A percentile compares a stretch with the other conserved stretches of the same genome.
phyloP scores from a whole-genome alignment of 768 basidiomycete genomes.

The Terana coerulea region DNA sequence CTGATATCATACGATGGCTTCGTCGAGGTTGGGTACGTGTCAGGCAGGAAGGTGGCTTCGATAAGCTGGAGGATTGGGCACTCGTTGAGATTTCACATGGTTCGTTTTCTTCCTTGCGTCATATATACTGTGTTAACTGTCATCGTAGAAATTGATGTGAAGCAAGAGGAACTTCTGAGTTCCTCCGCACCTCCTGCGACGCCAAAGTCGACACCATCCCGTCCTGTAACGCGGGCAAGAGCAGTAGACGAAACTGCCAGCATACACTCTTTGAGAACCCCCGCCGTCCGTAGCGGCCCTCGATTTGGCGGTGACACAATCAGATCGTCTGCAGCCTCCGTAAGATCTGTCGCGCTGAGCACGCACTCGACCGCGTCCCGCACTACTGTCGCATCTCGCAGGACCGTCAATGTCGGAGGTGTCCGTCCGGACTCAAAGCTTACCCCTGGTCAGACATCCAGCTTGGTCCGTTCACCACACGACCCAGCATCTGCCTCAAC shows the following conservation, averaged over 20 bases:
- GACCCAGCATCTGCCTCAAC: slow-evolving; percentile 10
- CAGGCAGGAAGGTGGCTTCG: slow-evolving; percentile 76
- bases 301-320: slow-evolving; percentile 20
- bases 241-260: slow-evolving; percentile 38
- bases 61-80: slow-evolving; percentile 79
- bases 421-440: slow-evolving; percentile 66
- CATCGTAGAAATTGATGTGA: slow-evolving; percentile 68
- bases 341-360: slow-evolving; percentile 45
- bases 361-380: slow-evolving; percentile 32
- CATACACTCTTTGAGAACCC: slow-evolving; percentile 45
- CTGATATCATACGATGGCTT: slow-evolving; percentile 70
- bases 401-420: slow-evolving; percentile 19
- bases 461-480: slow-evolving; percentile 10
- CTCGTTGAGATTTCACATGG: slow-evolving; percentile 84
- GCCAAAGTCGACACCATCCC: slow-evolving; percentile 16
- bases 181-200: slow-evolving; percentile 24
- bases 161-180: slow-evolving; percentile 1
- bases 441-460: slow-evolving; percentile 41
- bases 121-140: background rate
- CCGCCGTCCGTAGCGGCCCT: slow-evolving; percentile 31
- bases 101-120: slow-evolving; percentile 33
- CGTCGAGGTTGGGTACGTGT: slow-evolving; percentile 74
- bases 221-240: slow-evolving; percentile 17
- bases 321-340: slow-evolving; percentile 35
- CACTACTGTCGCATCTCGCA: slow-evolving; percentile 25